phyloP scores from a whole-genome alignment of 768 basidiomycete genomes.

The Omphalotus guepiniiformis region DNA sequence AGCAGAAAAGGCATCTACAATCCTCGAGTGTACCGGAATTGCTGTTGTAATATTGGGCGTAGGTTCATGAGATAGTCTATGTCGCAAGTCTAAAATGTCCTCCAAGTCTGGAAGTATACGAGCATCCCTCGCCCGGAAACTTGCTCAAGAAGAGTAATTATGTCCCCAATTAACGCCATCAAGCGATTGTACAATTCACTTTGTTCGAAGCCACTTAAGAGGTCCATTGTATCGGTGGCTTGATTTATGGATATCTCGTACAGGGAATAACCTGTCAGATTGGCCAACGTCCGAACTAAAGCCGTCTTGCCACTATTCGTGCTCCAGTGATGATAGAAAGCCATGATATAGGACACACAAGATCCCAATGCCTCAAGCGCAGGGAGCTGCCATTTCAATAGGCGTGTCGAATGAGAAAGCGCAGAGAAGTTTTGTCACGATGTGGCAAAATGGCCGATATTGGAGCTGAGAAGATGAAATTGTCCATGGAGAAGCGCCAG shows the following conservation, averaged over 20 bases:
- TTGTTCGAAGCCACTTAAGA: slow-evolving; percentile 95
- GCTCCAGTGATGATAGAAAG: slow-evolving; percentile 85
- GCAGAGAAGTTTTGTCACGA: slow-evolving; percentile 33
- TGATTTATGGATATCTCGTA: slow-evolving; percentile 76
- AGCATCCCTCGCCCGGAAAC: too few species aligned
- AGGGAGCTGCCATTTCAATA: slow-evolving; percentile 60
- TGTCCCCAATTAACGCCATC: slow-evolving; percentile 33
- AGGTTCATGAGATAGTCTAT: not conserved
- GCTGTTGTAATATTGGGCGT: too few species aligned
- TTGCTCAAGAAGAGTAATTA: slow-evolving; percentile 35
- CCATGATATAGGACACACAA: slow-evolving; percentile 74
- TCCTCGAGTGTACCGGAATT: too few species aligned
- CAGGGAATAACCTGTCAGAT: slow-evolving; percentile 62
- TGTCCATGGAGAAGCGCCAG: slow-evolving; percentile 31
- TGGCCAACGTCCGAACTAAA: slow-evolving; percentile 65
- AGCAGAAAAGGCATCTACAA: too few species aligned
- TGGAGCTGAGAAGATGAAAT: slow-evolving; percentile 47
- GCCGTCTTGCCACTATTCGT: slow-evolving; percentile 76
- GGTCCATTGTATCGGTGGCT: slow-evolving; percentile 89
- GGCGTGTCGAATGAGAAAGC: slow-evolving; percentile 37
- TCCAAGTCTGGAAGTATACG: not conserved
- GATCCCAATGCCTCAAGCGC: slow-evolving; percentile 72
- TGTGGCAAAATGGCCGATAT: slow-evolving; percentile 60
- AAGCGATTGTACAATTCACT: slow-evolving; percentile 51
- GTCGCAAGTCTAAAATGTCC: not conserved